Base-by-base conservation (phyloP, 1,284 basidiomycete species). In the Naganishia cerealis region DNA sequence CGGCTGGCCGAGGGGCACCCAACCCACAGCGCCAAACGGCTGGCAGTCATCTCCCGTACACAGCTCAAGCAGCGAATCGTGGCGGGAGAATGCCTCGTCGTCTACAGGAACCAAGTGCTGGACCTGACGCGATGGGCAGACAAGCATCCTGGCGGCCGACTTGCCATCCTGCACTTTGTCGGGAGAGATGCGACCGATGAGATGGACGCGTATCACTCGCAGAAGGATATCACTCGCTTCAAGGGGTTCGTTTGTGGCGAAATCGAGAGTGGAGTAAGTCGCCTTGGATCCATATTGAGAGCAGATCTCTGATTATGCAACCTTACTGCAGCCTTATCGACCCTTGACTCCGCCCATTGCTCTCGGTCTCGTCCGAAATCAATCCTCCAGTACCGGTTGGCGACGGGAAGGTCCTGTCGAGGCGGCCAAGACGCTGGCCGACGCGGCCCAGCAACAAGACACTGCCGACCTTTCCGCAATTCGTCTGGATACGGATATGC, bases 161-260 rank as follows among this genome's bases (percentile, higher is more conserved):
- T 97, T 57, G 86, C 94, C 21, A 88, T 99, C 70, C 87, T 96
- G 36, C 96, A 99, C 82, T 98, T 95, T 76, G 88, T 97, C 39
- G 96, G 96, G 2, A 86, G 95, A 61, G 94, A 99, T 78, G 95
- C 94, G 0, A 87, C 89, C 3, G 91, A 96, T 82, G 95, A 99
- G 80, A 90, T 98, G 56, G 87, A 92, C 71, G 95, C 92, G 13
- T 98, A 93, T 81, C 95, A 99, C 78, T 84, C 85, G 1, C 85
- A 87, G 40, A 80, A 84, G 62, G 90, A 92, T 52, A 74, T 85
- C 36, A 82, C 87, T 29, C 82, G 85, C 56, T 87, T 99, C 78
- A 81, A 82, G 26, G 84, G 84, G 39, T 97, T 90, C 79, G 85
- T 87, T 56, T 84, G 96, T 38, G 95, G 89, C 15, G 84, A 84